Conservation (phyloP, 176 grass and related monocot species). For the Miscanthus lutarioriparius region DNA sequence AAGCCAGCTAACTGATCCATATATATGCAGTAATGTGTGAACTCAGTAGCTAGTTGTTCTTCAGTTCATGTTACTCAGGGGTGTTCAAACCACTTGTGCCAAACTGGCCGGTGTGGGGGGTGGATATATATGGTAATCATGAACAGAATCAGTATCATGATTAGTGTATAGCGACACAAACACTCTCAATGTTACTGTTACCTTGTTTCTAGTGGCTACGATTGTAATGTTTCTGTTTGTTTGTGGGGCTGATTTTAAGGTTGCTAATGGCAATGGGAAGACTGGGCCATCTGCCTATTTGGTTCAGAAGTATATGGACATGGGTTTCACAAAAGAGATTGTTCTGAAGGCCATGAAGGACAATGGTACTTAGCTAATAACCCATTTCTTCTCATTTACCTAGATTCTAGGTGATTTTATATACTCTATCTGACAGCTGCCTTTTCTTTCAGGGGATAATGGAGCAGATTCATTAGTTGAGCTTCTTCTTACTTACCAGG, state of each 20-base stretch:
- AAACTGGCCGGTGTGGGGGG: background rate
- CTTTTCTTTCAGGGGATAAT: constrained; percentile 53
- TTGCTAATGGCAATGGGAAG: constrained; percentile 34
- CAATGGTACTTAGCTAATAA: constrained; percentile 36
- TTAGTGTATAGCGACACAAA: background rate
- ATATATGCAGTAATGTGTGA: background rate
- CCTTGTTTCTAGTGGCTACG: constrained; percentile 30
- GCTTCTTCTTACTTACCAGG: constrained; percentile 69
- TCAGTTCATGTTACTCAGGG: background rate
- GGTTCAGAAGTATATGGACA: constrained; percentile 41
- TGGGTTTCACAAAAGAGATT: constrained; percentile 63
- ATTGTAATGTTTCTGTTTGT: background rate
- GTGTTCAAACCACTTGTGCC: background rate
- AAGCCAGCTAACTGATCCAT: background rate
- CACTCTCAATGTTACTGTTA: background rate
- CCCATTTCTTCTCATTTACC: constrained; percentile 27
- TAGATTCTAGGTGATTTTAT: constrained; percentile 16
- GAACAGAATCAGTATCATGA: background rate
- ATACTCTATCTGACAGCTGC: constrained; percentile 5
- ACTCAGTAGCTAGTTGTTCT: background rate
- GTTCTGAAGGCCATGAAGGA: constrained; percentile 54
- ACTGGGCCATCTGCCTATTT: constrained; percentile 20
- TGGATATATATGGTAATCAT: background rate
- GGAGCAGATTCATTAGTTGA: constrained; percentile 69
- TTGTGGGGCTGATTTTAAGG: constrained; percentile 28